Conservation (phyloP, 1,284 basidiomycete genomes). For the Hemileia vastatrix region DNA sequence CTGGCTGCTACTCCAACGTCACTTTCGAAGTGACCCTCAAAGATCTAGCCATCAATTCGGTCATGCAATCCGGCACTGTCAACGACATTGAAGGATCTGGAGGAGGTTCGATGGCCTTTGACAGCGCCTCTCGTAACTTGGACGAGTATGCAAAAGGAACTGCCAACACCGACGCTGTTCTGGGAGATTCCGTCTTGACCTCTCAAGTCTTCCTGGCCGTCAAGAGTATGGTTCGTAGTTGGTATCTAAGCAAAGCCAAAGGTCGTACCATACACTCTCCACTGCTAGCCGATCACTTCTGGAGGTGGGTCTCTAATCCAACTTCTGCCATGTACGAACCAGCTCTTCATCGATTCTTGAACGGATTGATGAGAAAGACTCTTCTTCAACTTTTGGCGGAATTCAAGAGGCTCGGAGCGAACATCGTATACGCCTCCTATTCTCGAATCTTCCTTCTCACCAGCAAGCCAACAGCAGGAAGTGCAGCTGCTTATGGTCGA, state of each 20-base stretch:
- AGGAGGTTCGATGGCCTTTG: conserved; percentile 37
- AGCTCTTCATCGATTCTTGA: conserved; percentile 39
- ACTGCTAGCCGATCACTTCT: conserved; percentile 41
- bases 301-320: conserved; percentile 38
- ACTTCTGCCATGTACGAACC: conserved; percentile 40
- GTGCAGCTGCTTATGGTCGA: conserved; percentile 38
- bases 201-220: conserved; percentile 37
- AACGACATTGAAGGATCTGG: conserved; percentile 43
- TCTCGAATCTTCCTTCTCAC: conserved; percentile 38
- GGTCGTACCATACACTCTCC: conserved; percentile 27
- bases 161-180: conserved; percentile 31
- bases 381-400: conserved; percentile 41
- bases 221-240: conserved; percentile 39
- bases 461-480: conserved; percentile 40
- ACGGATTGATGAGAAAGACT: conserved; percentile 42
- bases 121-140: conserved; percentile 37
- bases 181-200: conserved; percentile 41
- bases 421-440: conserved; percentile 40
- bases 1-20: conserved; percentile 39
- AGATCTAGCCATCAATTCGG: conserved; percentile 39
- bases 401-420: conserved; percentile 40
- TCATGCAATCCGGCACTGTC: conserved; percentile 38
- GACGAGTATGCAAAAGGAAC: conserved; percentile 38
- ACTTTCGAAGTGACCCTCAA: conserved; percentile 36
- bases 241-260: conserved; percentile 37